Evolutionary conservation across 768 basidiomycete species (phyloP), one percentile per base, ranked within the genome.

Genomic region (Asterophora parasitica): DNA sequence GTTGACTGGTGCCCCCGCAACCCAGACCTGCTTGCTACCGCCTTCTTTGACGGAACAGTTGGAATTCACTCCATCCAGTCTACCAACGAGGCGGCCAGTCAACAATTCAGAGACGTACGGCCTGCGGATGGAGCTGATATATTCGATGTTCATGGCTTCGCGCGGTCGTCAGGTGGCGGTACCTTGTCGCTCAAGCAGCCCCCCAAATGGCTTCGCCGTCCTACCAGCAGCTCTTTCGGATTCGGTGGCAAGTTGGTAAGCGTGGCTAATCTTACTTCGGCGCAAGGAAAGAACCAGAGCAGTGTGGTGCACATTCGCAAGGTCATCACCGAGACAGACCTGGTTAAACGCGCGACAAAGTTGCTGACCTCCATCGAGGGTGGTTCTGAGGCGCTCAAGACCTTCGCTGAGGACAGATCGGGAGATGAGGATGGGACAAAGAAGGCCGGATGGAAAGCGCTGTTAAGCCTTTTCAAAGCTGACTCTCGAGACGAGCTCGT

Each of bases 121-220:
- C 75, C 72, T 51, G 59, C 71, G 0, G 80, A 83, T 34, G 83
- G 83, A 15, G 79, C 81, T 7, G 87, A 92, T 54, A 73, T 96
- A 17, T 98, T 96, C 59, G 88, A 90, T 50, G 71, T 75, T 3
- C 77, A 78, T 20, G 72, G 74, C 44, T 79, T 74, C 65, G 64
- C 75, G 31, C 73, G 70, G 42, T 74, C 72, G 40, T 71, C 64
- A 12, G 74, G 70, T 56, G 75, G 70, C 52, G 69, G 61, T 2
- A 88, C 83, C 0, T 72, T 95, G 13, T 90, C 92, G 0, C 80
- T 97, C 53, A 88, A 88, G 61, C 91, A 94, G 58, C 88, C 92
- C n/a, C 95, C 95, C 1, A 94, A 92, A 59, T 98, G 95, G 96
- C 78, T 98, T 11, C 83, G 88, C 30, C 79, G 94, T 15, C 91